Evolutionary conservation across 306 rosid species (phyloP), one percentile per base, ranked within the genome.

Genomic region (Fagus sylvatica): DNA sequence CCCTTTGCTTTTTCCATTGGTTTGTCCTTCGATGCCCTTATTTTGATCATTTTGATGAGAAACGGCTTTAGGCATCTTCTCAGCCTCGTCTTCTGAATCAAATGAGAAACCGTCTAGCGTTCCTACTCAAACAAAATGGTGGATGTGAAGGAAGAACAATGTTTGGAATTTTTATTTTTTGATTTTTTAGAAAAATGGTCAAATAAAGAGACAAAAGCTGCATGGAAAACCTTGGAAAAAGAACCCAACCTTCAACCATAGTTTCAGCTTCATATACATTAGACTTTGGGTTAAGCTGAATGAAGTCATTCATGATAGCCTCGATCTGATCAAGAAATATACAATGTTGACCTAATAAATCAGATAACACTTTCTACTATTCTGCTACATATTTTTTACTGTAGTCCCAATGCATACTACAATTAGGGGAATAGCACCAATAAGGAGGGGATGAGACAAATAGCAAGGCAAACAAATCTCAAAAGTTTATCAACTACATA

Each of bases 81-180:
- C 87, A 37, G 84, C 83, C 81, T 95, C 98, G 53, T 92, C 97
- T n/a, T 92, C 98, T 11, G 98, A 95, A 86, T 92, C 97, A 84
- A 95, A 95, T 41, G 81, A 86, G 84, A 92, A 95, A 81, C 98
- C 97, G 53, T 95, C 98, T 88, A 92, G 78, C 36, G 98, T 95
- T 89, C 98, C 98, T 94, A 79, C 70, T 65, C 84, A 84, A 43
- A 72, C 49, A 85, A 77, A 85, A 54, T 54, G 19, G 78, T 53
- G 28, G 59, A 69, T 76, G 56, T 62, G 62, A 73, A 71, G 74
- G 67, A 69, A 74, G 74, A 46, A 46, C 48, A 55, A 55, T 5
- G 62, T 74, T 34, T 73, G 34, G 37, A 15, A 10, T 10, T 46
- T 46, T 46, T 10, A 46, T 8, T 22, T 22, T 22, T 22, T 22